A percentile compares a stretch with the other conserved stretches of the same genome.
These are phyloP conservation scores for Begonia loranthoides DNA, from an alignment of 306 rosid species.

Conservation along the genomic window DNA sequence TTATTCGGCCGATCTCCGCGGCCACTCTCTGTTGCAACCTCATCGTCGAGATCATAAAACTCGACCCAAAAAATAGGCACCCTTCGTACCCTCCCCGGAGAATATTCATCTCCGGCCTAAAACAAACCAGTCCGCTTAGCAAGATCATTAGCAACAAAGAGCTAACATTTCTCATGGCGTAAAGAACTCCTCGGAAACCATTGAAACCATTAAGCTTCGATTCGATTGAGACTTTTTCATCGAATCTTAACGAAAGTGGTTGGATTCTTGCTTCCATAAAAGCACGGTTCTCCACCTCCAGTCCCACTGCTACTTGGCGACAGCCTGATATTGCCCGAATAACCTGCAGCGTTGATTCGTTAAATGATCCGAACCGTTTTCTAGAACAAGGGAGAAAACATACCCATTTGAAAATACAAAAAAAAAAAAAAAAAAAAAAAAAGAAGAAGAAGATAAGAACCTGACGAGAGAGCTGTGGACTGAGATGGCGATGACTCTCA, in stretches of 20 bases:
- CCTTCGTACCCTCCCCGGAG: slow-evolving; percentile 26
- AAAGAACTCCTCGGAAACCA: slow-evolving; percentile 79
- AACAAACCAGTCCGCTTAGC: slow-evolving; percentile 50
- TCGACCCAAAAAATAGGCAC: slow-evolving; percentile 61
- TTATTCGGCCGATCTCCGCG: slow-evolving; percentile 45
- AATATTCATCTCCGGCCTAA: slow-evolving; percentile 46
- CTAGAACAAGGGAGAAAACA: not conserved
- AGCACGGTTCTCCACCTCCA: slow-evolving; percentile 72
- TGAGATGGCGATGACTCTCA: slow-evolving; percentile 56
- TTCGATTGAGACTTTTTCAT: slow-evolving; percentile 58
- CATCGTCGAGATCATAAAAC: slow-evolving; percentile 67
- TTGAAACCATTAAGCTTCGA: slow-evolving; percentile 81
- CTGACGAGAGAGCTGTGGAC: slow-evolving; percentile 75
- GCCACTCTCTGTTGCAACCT: slow-evolving; percentile 76
- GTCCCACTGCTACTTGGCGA: slow-evolving; percentile 63
- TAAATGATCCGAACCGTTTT: not conserved
- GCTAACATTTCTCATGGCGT: slow-evolving; percentile 94
- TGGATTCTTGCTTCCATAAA: slow-evolving; percentile 66
- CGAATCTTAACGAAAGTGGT: slow-evolving; percentile 45
- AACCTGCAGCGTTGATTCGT: slow-evolving; percentile 22
- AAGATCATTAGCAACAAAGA: slow-evolving; percentile 56
- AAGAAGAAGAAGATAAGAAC: slow-evolving; percentile 10
- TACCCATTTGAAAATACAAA: not conserved
- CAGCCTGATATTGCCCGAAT: slow-evolving; percentile 60
- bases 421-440: not conserved